phyloP scores from a whole-genome alignment of 495 filamentous ascomycete genomes.

The Elaphomyces granulatus region DNA sequence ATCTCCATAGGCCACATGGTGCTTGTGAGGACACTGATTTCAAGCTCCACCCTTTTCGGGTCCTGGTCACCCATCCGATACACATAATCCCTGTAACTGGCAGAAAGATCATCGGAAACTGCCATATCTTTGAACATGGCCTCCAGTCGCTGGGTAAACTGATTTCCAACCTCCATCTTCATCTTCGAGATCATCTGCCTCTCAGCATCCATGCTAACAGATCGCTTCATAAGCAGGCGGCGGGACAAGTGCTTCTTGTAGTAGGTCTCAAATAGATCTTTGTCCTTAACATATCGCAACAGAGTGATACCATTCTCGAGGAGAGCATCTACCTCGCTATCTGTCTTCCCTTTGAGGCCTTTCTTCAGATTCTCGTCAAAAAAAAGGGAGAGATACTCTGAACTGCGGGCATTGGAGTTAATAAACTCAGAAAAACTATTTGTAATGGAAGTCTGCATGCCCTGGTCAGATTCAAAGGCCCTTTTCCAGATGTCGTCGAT shows the following conservation, averaged over 20 bases:
- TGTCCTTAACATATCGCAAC: slow-evolving; percentile 73
- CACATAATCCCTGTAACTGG: slow-evolving; percentile 58
- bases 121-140: slow-evolving; percentile 98
- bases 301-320: slow-evolving; percentile 84
- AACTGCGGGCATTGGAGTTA: slow-evolving; percentile 65
- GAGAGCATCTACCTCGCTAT: slow-evolving; percentile 71
- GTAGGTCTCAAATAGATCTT: slow-evolving; percentile 93
- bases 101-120: slow-evolving; percentile 70
- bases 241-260: slow-evolving; percentile 95
- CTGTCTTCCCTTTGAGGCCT: slow-evolving; percentile 83
- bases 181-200: slow-evolving; percentile 92
- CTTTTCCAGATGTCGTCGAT: slow-evolving; percentile 63
- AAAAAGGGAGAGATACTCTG: slow-evolving; percentile 91
- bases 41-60: slow-evolving; percentile 56
- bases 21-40: slow-evolving; percentile 72
- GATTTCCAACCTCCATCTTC: slow-evolving; percentile 88
- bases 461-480: slow-evolving; percentile 60
- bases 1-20: slow-evolving; percentile 89
- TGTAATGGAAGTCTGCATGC: slow-evolving; percentile 65
- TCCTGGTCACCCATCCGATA: slow-evolving; percentile 47
- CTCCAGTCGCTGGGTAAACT: slow-evolving; percentile 84
- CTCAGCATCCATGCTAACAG: slow-evolving; percentile 78
- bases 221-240: slow-evolving; percentile 71
- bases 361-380: slow-evolving; percentile 95
- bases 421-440: slow-evolving; percentile 83